Percentiles rank a stretch among this genome's conserved stretches.
Evolutionary conservation across 306 rosid species (phyloP).

Genomic region (Benincasa hispida): DNA sequence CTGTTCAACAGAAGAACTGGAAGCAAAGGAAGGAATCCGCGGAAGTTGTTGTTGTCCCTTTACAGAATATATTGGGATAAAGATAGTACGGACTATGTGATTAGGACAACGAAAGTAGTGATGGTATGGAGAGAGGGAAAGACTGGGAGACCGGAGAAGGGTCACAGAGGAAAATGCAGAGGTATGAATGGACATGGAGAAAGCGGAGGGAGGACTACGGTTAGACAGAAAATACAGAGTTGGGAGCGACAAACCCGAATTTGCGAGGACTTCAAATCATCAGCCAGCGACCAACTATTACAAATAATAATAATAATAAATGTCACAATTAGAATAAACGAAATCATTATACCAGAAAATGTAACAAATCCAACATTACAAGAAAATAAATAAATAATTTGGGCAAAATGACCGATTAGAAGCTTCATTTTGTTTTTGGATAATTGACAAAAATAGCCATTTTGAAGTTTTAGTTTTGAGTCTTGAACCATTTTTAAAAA

Average conservation of each 20-base stretch:
- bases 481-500: no score
- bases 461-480: no score
- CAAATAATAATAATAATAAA: no score
- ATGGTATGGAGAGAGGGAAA: conserved; percentile 11
- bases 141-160: conserved; percentile 15
- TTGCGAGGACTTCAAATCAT: background rate
- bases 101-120: background rate
- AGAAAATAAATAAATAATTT: no score
- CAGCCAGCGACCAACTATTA: background rate
- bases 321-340: background rate
- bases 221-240: background rate
- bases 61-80: background rate
- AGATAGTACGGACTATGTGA: background rate
- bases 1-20: conserved; percentile 25
- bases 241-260: background rate
- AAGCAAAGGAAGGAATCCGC: background rate
- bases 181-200: conserved; percentile 12
- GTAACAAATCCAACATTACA: no score
- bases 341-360: background rate
- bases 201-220: background rate
- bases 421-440: no score
- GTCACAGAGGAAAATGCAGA: conserved; percentile 8
- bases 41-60: background rate
- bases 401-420: no score
- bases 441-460: no score